Conservation (phyloP, 164 flowering plant genomes). For the Stephania japonica region DNA sequence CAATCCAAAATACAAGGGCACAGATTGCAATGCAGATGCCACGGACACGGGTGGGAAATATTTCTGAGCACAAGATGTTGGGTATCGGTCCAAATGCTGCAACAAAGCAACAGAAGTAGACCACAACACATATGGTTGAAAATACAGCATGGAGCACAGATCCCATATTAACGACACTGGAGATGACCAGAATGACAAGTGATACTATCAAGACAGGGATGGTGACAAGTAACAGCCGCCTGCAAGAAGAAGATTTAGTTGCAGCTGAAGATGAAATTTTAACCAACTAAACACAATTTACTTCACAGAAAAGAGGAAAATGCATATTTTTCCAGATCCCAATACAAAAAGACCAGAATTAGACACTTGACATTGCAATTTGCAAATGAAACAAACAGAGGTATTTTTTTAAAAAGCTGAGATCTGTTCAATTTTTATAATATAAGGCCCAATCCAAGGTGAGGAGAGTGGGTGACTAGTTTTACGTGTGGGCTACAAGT, state of each 20-base stretch:
- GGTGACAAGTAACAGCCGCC: constrained; percentile 68
- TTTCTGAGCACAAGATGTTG: constrained; percentile 89
- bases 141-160: constrained; percentile 49
- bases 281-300: no score
- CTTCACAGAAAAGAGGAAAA: neutral
- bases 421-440: no score
- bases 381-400: no score
- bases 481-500: no score
- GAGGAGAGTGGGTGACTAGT: no score
- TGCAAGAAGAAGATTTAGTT: constrained; percentile 23
- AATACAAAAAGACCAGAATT: no score
- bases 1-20: constrained; percentile 72
- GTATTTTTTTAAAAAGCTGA: no score
- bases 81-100: constrained; percentile 91
- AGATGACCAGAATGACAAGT: constrained; percentile 53
- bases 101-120: constrained; percentile 84
- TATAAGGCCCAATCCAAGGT: no score
- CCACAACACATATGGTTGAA: constrained; percentile 64
- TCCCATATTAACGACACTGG: constrained; percentile 38
- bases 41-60: constrained; percentile 90
- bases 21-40: constrained; percentile 95
- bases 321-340: neutral
- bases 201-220: constrained; percentile 63
- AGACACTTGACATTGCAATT: no score
- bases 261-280: neutral